These are phyloP conservation scores for Deinandra increscens DNA, from an alignment of 129 eudicot genomes.

Conservation along the genomic window DNA sequence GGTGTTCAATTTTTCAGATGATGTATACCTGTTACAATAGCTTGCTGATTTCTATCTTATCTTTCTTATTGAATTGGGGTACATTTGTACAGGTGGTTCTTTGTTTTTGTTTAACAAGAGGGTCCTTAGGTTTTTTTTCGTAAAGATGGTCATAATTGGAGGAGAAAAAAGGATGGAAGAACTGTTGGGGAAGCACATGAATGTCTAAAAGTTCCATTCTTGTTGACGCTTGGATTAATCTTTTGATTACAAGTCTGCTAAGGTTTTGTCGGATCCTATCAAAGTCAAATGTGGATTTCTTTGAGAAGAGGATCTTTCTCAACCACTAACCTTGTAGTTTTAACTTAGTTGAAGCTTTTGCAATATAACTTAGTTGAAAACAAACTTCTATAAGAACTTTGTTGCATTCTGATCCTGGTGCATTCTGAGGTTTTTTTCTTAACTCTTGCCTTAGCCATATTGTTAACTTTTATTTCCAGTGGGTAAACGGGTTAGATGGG, in stretches of 20 bases:
- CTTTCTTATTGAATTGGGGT: too few relatives aligned
- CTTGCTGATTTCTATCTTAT: too few relatives aligned
- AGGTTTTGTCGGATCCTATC: too few relatives aligned
- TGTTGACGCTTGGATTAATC: slow-evolving; percentile 10
- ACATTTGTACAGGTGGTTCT: too few relatives aligned
- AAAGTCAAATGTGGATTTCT: background rate
- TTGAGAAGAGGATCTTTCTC: slow-evolving; percentile 4
- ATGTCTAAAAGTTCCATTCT: slow-evolving; percentile 66
- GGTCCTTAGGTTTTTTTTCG: slow-evolving; percentile 87
- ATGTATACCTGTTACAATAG: background rate
- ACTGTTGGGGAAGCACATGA: slow-evolving; percentile 98
- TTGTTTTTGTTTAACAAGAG: too few relatives aligned
- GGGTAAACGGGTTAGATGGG: too few relatives aligned
- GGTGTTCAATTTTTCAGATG: slow-evolving; percentile 11
- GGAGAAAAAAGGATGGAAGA: slow-evolving; percentile 85
- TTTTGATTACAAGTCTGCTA: background rate
- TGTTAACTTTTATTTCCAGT: too few relatives aligned
- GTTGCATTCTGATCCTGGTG: background rate
- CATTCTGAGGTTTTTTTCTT: too few relatives aligned
- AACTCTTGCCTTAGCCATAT: too few relatives aligned
- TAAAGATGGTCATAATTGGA: slow-evolving; percentile 96
- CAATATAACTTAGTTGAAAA: background rate
- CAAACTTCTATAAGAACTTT: background rate
- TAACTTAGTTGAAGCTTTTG: slow-evolving; percentile 12
- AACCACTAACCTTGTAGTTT: background rate